These are phyloP conservation scores for Ophiosphaerella narmari DNA, from an alignment of 2,329 filamentous ascomycete species.

Conservation along the genomic window DNA sequence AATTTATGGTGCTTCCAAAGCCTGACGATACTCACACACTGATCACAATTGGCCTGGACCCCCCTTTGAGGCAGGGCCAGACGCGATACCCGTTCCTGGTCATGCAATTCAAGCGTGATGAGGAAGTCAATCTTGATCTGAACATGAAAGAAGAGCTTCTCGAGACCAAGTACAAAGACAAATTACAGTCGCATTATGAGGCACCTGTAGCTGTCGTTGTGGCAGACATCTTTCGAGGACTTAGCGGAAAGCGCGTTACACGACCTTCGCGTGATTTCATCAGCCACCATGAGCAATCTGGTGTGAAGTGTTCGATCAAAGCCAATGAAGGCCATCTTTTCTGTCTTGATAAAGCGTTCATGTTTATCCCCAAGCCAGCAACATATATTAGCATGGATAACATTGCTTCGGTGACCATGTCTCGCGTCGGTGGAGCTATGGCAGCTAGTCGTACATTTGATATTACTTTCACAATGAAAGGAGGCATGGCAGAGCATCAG, in stretches of 20 bases:
- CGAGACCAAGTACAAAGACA: slow-evolving; percentile 85
- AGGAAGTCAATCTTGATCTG: slow-evolving; percentile 93
- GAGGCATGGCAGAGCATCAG: slow-evolving; percentile 82
- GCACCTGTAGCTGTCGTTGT: slow-evolving; percentile 86
- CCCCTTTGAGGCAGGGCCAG: slow-evolving; percentile 93
- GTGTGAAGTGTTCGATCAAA: slow-evolving; percentile 99
- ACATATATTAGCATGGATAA: slow-evolving; percentile 97
- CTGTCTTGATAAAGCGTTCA: slow-evolving; percentile 96
- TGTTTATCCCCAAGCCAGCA: slow-evolving; percentile 98
- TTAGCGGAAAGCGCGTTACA: slow-evolving; percentile 94
- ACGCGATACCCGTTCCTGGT: slow-evolving; percentile 97
- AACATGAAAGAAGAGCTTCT: slow-evolving; percentile 93
- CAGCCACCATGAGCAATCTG: slow-evolving; percentile 89
- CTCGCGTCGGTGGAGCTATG: slow-evolving; percentile 89
- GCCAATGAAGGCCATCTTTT: slow-evolving; percentile 97
- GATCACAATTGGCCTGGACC: slow-evolving; percentile 92
- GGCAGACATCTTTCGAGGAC: slow-evolving; percentile 90
- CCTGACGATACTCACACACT: slow-evolving; percentile 97
- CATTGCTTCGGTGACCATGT: slow-evolving; percentile 89
- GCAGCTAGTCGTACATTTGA: slow-evolving; percentile 96
- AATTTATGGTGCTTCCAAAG: slow-evolving; percentile 97
- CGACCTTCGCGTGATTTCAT: slow-evolving; percentile 93
- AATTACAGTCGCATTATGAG: slow-evolving; percentile 87
- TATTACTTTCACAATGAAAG: slow-evolving; percentile 90
- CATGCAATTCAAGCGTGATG: slow-evolving; percentile 98